A percentile compares a stretch with the other conserved stretches of the same genome.
Evolutionary conservation across 164 flowering plant genomes (phyloP).

Genomic region (Taxillus chinensis): DNA sequence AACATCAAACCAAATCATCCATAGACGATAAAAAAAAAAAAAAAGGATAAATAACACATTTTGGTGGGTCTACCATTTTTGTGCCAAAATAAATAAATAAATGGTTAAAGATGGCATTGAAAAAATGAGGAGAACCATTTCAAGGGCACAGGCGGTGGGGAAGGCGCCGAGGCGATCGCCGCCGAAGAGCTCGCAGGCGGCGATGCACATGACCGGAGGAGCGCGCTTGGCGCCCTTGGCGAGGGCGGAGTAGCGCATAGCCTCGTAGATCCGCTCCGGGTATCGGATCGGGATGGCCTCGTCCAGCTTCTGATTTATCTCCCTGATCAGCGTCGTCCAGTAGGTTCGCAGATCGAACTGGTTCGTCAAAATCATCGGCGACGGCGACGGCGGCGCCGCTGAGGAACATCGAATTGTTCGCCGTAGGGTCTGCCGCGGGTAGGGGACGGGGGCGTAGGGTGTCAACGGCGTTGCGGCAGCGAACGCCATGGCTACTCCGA

Average conservation of each 20-base stretch:
- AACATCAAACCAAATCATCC: too few relatives aligned
- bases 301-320: constrained; percentile 61
- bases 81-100: too few relatives aligned
- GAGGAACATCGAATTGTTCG: constrained; percentile 22
- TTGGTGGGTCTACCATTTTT: too few relatives aligned
- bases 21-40: too few relatives aligned
- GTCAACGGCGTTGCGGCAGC: constrained; percentile 6
- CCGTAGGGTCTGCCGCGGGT: constrained; percentile 7
- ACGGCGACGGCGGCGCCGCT: constrained; percentile 6
- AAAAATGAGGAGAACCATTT: constrained; percentile 43
- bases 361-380: constrained; percentile 6
- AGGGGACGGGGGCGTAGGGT: constrained; percentile 6
- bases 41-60: too few relatives aligned
- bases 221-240: constrained; percentile 68
- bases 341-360: constrained; percentile 57
- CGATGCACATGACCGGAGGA: constrained; percentile 80
- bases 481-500: constrained; percentile 4
- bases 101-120: neutral
- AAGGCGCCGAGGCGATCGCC: constrained; percentile 71
- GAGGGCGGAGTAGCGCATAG: constrained; percentile 79
- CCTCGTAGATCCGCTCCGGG: constrained; percentile 62
- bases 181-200: constrained; percentile 77
- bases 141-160: constrained; percentile 96
- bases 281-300: constrained; percentile 55
- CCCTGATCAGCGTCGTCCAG: constrained; percentile 50